A percentile compares a stretch with the other conserved stretches of the same genome.
Evolutionary conservation across 371 early-diverging fungal species (phyloP).

Genomic region (Gilbertella persicaria): DNA sequence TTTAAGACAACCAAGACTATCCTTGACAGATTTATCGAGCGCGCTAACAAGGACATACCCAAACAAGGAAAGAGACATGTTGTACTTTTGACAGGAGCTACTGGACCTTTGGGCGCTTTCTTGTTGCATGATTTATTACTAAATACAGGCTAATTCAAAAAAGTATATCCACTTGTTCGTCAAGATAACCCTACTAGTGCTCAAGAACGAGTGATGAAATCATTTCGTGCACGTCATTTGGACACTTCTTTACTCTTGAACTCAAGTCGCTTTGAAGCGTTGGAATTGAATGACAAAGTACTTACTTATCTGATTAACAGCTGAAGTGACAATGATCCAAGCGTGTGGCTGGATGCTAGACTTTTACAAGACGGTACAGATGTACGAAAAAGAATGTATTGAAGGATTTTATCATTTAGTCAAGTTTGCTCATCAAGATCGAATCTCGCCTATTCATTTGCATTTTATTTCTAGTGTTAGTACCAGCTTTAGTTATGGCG

Average conservation of each 20-base stretch:
- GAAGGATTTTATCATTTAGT: slow-evolving; percentile 26
- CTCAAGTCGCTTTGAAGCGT: background rate
- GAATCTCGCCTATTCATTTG: slow-evolving; percentile 28
- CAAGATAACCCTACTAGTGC: background rate
- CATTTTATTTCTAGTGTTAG: slow-evolving; percentile 34
- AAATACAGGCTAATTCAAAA: slow-evolving; percentile 13
- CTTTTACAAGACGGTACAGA: slow-evolving; percentile 24
- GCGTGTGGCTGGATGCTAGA: slow-evolving; percentile 34
- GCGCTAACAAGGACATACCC: slow-evolving; percentile 11
- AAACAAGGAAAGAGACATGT: slow-evolving; percentile 8
- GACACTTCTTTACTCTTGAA: slow-evolving; percentile 13
- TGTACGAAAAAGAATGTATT: slow-evolving; percentile 33
- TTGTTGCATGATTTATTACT: slow-evolving; percentile 29
- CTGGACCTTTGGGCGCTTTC: slow-evolving; percentile 39
- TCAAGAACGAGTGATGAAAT: slow-evolving; percentile 14
- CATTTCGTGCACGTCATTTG: slow-evolving; percentile 23
- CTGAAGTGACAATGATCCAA: slow-evolving; percentile 32
- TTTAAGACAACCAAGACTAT: too few species aligned
- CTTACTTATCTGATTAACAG: slow-evolving; percentile 15
- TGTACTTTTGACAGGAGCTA: slow-evolving; percentile 40
- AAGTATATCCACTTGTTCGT: slow-evolving; percentile 31
- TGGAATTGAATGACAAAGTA: slow-evolving; percentile 10
- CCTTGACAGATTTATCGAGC: slow-evolving; percentile 11
- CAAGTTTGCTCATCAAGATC: slow-evolving; percentile 27
- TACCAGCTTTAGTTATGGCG: slow-evolving; percentile 5